These are phyloP conservation scores for Saturnispora hagleri DNA, from an alignment of 805 yeast species.

Conservation along the genomic window DNA sequence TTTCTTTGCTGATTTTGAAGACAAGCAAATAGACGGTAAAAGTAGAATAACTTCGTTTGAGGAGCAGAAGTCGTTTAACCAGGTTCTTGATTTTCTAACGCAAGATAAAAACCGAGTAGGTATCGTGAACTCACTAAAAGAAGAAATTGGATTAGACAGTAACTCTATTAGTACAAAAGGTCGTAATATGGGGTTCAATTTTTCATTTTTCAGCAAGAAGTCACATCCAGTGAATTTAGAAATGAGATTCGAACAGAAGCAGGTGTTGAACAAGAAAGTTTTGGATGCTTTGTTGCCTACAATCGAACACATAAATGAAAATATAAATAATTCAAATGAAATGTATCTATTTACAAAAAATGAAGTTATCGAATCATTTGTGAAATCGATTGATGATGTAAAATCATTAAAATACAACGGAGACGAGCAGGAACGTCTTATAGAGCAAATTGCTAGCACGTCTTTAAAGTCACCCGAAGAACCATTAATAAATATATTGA, in stretches of 20 bases:
- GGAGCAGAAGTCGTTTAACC: conserved; percentile 27
- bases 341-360: conserved; percentile 17
- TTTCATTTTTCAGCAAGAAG: conserved; percentile 6
- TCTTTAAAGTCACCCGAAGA: conserved; percentile 13
- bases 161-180: background rate
- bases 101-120: conserved; percentile 17
- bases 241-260: conserved; percentile 11
- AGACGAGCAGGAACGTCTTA: background rate
- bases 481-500: conserved; percentile 18
- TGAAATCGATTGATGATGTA: background rate
- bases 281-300: conserved; percentile 15
- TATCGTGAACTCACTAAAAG: conserved; percentile 20
- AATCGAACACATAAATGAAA: conserved; percentile 17
- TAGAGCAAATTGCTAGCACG: conserved; percentile 8
- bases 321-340: conserved; percentile 15
- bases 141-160: conserved; percentile 16
- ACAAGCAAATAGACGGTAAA: conserved; percentile 10
- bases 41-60: conserved; percentile 22
- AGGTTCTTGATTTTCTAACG: conserved; percentile 23
- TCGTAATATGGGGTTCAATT: background rate
- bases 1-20: conserved; percentile 22
- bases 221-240: conserved; percentile 13
- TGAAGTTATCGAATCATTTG: conserved; percentile 17
- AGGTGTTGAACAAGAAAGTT: conserved; percentile 8
- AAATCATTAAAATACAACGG: background rate